These are phyloP conservation scores for Vaccinium myrtillus DNA, from an alignment of 148 eudicot species.

Conservation along the genomic window DNA sequence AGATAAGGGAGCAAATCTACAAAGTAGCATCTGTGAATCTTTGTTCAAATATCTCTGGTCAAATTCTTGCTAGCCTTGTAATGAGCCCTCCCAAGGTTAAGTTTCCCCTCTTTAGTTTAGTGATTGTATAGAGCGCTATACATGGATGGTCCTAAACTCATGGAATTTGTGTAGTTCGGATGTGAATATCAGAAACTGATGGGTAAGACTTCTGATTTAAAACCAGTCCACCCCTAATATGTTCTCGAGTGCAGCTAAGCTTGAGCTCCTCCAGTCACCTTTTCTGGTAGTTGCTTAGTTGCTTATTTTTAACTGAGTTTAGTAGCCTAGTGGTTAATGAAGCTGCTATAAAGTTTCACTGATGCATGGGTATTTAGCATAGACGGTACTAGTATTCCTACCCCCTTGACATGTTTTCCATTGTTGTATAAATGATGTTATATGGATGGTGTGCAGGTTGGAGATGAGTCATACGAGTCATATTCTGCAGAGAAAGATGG, in stretches of 20 bases:
- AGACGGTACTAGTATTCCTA: background rate
- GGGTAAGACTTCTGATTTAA: slow-evolving; percentile 14
- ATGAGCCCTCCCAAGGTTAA: slow-evolving; percentile 95
- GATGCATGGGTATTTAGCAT: background rate
- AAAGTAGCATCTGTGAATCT: slow-evolving; percentile 89
- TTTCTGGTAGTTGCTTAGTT: background rate
- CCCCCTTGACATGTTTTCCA: background rate
- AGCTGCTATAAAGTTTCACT: background rate
- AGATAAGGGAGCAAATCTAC: slow-evolving; percentile 83
- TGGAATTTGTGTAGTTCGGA: background rate
- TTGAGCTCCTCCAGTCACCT: background rate
- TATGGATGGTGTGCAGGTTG: slow-evolving; percentile 47
- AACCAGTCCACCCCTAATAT: background rate
- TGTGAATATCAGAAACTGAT: background rate
- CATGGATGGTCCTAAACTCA: background rate
- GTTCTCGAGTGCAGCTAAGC: background rate
- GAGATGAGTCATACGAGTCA: slow-evolving; percentile 83
- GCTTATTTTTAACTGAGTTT: background rate
- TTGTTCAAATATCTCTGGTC: slow-evolving; percentile 90
- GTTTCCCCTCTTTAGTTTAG: slow-evolving; percentile 1
- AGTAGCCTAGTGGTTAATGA: background rate
- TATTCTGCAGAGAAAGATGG: slow-evolving; percentile 79
- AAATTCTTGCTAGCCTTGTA: slow-evolving; percentile 89
- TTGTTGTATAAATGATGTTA: background rate
- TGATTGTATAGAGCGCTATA: background rate